Conservation (phyloP, 306 rosid genomes). For the Medicago ruthenica region DNA sequence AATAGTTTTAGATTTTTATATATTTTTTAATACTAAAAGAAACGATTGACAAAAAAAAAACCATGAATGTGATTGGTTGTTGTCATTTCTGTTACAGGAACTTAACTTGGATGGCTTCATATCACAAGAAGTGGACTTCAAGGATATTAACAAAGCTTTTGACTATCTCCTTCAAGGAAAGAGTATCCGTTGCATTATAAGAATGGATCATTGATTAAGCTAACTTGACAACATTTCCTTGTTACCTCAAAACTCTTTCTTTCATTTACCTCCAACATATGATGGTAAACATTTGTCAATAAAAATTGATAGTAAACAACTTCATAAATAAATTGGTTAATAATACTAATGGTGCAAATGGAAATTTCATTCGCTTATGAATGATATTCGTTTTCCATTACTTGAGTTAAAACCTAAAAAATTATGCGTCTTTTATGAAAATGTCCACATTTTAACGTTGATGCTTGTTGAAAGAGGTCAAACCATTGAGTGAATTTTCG, state of each 20-base stretch:
- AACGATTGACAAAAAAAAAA: too few species aligned
- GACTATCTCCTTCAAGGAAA: slow-evolving; percentile 53
- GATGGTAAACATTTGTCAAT: background rate
- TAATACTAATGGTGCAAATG: background rate
- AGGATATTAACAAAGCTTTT: slow-evolving; percentile 67
- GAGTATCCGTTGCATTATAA: slow-evolving; percentile 65
- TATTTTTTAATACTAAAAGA: too few species aligned
- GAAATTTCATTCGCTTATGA: too few species aligned
- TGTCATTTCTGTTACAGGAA: slow-evolving; percentile 46
- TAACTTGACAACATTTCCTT: background rate
- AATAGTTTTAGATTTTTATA: too few species aligned
- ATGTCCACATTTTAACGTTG: too few species aligned
- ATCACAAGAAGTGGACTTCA: slow-evolving; percentile 57
- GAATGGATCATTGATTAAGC: slow-evolving; percentile 51
- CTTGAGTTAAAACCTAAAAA: too few species aligned
- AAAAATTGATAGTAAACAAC: background rate
- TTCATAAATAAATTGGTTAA: background rate
- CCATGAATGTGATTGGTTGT: background rate
- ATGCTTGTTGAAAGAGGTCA: too few species aligned
- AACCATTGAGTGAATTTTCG: too few species aligned
- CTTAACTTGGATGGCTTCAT: slow-evolving; percentile 57
- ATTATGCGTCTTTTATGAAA: too few species aligned
- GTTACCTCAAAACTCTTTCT: background rate
- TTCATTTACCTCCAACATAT: background rate
- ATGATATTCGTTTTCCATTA: too few species aligned